These are phyloP conservation scores for Microascus cirrosus DNA, from an alignment of 2,329 filamentous ascomycete species.

Conservation along the genomic window DNA sequence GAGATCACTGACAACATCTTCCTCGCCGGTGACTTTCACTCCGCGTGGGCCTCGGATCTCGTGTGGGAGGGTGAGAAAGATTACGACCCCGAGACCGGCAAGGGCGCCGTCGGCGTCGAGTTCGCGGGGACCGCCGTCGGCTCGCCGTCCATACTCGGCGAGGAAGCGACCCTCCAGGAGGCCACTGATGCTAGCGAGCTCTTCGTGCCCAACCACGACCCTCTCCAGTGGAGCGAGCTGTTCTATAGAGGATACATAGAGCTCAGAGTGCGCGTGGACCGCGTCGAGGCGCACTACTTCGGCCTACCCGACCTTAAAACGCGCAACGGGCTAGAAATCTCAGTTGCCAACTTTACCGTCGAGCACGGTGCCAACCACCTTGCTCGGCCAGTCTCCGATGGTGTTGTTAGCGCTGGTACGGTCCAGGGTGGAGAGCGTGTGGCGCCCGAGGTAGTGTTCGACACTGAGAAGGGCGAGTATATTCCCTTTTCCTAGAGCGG, in stretches of 20 bases:
- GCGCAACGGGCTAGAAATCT: slow-evolving; percentile 52
- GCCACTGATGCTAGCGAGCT: slow-evolving; percentile 32
- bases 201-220: slow-evolving; percentile 40
- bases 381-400: slow-evolving; percentile 26
- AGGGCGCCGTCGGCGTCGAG: slow-evolving; percentile 48
- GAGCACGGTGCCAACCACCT: slow-evolving; percentile 48
- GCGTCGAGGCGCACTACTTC: slow-evolving; percentile 52
- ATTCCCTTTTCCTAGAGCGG: neutral
- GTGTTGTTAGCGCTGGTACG: slow-evolving; percentile 38
- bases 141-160: slow-evolving; percentile 17
- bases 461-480: slow-evolving; percentile 13
- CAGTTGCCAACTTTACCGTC: slow-evolving; percentile 61
- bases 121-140: slow-evolving; percentile 55
- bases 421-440: slow-evolving; percentile 33
- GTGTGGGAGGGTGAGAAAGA: slow-evolving; percentile 42
- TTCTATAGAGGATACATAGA: slow-evolving; percentile 68
- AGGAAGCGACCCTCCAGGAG: slow-evolving; percentile 42
- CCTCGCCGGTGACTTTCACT: slow-evolving; percentile 59
- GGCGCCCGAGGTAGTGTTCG: slow-evolving; percentile 41
- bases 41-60: slow-evolving; percentile 50
- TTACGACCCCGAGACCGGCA: slow-evolving; percentile 42
- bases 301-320: slow-evolving; percentile 32
- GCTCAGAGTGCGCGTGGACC: slow-evolving; percentile 43
- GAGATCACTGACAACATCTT: slow-evolving; percentile 64
- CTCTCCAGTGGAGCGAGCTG: slow-evolving; percentile 61